Conservation (phyloP, 164 flowering plant species). For the Magnolia sinica region DNA sequence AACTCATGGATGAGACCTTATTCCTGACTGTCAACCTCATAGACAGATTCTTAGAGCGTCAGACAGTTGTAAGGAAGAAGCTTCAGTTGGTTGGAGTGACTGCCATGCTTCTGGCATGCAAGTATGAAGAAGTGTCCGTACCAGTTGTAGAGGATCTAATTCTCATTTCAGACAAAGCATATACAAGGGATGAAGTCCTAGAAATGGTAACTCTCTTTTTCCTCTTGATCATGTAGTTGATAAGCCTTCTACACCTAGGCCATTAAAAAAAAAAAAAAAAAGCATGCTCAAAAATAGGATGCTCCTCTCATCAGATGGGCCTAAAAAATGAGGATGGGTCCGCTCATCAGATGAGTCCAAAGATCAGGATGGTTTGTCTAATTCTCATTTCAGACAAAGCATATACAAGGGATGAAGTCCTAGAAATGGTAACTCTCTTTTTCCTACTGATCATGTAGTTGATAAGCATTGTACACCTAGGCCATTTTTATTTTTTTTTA, state of each 20-base stretch:
- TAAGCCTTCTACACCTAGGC: not conserved
- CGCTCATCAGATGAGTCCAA: too few relatives aligned
- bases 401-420: conserved; percentile 68
- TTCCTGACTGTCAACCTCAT: conserved; percentile 74
- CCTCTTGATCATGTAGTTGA: not conserved
- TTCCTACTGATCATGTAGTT: not conserved
- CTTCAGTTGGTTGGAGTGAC: conserved; percentile 89
- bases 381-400: conserved; percentile 82
- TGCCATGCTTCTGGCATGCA: conserved; percentile 90
- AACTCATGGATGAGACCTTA: conserved; percentile 81
- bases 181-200: conserved; percentile 67
- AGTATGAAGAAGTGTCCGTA: conserved; percentile 87
- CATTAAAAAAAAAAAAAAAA: too few relatives aligned
- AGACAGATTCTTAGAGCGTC: conserved; percentile 67
- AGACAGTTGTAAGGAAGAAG: conserved; percentile 61
- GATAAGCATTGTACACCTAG: not conserved
- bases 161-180: conserved; percentile 79
- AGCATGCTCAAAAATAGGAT: too few relatives aligned
- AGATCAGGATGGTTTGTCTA: conserved; percentile 14
- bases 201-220: conserved; percentile 53
- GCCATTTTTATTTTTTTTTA: too few relatives aligned
- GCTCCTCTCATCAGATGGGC: too few relatives aligned
- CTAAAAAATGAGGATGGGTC: too few relatives aligned
- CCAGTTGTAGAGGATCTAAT: conserved; percentile 83
- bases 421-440: conserved; percentile 58